Conservation (phyloP, 352 stramenopile species). For the Ophiocytium majus region DNA sequence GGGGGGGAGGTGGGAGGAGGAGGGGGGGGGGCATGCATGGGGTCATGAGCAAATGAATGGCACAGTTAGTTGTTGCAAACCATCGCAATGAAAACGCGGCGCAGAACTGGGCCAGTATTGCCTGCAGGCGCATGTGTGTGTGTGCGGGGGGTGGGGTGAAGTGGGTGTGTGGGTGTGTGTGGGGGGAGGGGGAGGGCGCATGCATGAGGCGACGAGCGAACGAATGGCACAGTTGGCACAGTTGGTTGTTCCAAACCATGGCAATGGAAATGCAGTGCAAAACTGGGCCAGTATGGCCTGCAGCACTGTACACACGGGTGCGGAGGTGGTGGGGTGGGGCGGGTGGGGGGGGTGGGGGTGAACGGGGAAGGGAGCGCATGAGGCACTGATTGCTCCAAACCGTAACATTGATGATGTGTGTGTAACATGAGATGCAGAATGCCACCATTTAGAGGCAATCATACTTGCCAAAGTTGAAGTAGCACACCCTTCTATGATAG, state of each 20-base stretch:
- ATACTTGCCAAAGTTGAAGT: too few species aligned
- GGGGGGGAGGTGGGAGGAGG: too few species aligned
- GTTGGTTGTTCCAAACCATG: too few species aligned
- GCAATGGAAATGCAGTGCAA: constrained; percentile 55
- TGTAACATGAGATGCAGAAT: not conserved
- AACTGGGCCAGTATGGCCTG: constrained; percentile 56
- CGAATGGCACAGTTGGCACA: not conserved
- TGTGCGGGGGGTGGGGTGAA: not conserved
- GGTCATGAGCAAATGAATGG: too few species aligned
- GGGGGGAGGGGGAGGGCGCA: not conserved
- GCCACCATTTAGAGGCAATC: not conserved
- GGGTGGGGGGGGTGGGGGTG: too few species aligned
- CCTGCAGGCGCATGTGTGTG: constrained; percentile 15
- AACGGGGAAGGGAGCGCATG: not conserved
- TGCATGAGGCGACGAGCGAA: not conserved
- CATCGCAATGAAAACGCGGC: too few species aligned
- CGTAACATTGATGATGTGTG: not conserved
- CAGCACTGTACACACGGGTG: not conserved
- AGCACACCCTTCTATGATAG: too few species aligned
- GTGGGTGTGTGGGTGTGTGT: not conserved
- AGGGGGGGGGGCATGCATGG: too few species aligned
- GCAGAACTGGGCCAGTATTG: constrained; percentile 55
- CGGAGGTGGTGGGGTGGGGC: too few species aligned
- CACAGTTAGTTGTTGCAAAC: too few species aligned
- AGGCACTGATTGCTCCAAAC: not conserved